These are phyloP conservation scores for Linum trigynum DNA, from an alignment of 345 rosid genomes.

Conservation along the genomic window DNA sequence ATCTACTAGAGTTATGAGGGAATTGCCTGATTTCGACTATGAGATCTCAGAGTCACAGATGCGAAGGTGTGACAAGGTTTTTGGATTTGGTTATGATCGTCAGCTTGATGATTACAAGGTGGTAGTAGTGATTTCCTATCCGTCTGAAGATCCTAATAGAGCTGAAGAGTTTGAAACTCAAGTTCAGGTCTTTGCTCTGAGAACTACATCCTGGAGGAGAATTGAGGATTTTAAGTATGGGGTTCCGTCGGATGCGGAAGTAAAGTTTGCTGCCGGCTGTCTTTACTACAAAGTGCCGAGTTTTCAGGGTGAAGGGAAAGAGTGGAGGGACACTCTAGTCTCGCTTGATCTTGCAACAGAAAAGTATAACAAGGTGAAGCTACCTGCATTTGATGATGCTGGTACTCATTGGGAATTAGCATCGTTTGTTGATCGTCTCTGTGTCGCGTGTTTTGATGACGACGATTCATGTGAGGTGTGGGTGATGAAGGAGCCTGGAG, in stretches of 20 bases:
- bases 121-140: conserved; percentile 3
- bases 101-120: conserved; percentile 11
- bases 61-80: conserved; percentile 3
- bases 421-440: conserved; percentile 5
- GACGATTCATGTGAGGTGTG: background rate
- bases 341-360: conserved; percentile 10
- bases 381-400: conserved; percentile 7
- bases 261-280: conserved; percentile 2
- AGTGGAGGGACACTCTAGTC: conserved; percentile 1
- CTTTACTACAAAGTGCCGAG: conserved; percentile 3
- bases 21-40: conserved; percentile 7
- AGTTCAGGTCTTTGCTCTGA: conserved; percentile 1
- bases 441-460: background rate
- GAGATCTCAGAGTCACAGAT: background rate
- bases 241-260: conserved; percentile 7
- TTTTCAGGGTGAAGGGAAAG: background rate
- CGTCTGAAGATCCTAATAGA: background rate
- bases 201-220: conserved; percentile 2
- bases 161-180: background rate
- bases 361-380: conserved; percentile 3
- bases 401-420: background rate
- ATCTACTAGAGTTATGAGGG: background rate
- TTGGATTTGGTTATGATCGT: conserved; percentile 15
- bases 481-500: too few relatives aligned
- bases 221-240: conserved; percentile 5